Base-by-base conservation (phyloP, 352 stramenopile genomes). In the Phytophthora sansomeana region DNA sequence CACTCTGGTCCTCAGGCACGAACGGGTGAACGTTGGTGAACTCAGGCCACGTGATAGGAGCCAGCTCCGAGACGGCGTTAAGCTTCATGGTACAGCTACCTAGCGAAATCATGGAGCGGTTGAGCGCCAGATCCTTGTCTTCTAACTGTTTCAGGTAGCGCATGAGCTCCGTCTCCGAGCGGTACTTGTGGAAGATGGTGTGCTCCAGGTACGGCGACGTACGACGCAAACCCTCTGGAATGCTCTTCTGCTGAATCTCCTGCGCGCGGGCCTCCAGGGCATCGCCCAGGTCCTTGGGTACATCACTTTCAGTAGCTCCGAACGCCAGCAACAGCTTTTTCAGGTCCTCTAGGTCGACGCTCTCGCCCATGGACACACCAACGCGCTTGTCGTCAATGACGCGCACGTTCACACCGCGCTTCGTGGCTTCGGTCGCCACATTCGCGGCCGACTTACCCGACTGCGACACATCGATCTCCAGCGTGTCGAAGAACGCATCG, bases 31-130 rank as follows among this genome's bases (percentile, higher is more conserved):
- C 93, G 74, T 99, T 97, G 47, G 86, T 95, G 75, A 99, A 98
- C 69, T 98, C 96, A 32, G 84, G 87, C 98, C 97, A 99, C 11
- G 97, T 98, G 11, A 99, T 84, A 3, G 98, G 97, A 38, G 98
- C 92, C 79, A 99, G 95, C 82, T 99, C 97, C 55, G 89, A 90
- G 17, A 98, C 97, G 29, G 97, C 95, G 72, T 99, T 99, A 9
- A 99, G 87, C 83, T 99, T 99, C 98, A 99, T 99, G n/a, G 98
- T 99, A 74, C 98, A 99, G 17, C 96, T 99, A 42, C 98, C 98
- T 6, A 99, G 87, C 36, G 97, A 98, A 78, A 99, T 99, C 98
- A 99, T 99, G 50, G 96, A 99, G 57, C 97, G 93, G 82, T 99
- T 99, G n/a, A 99, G 90, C 16, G 97, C 91, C 33, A 99, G 77